Evolutionary conservation across 1,284 basidiomycete species (phyloP).

Genomic region (Ganoderma sinense): DNA sequence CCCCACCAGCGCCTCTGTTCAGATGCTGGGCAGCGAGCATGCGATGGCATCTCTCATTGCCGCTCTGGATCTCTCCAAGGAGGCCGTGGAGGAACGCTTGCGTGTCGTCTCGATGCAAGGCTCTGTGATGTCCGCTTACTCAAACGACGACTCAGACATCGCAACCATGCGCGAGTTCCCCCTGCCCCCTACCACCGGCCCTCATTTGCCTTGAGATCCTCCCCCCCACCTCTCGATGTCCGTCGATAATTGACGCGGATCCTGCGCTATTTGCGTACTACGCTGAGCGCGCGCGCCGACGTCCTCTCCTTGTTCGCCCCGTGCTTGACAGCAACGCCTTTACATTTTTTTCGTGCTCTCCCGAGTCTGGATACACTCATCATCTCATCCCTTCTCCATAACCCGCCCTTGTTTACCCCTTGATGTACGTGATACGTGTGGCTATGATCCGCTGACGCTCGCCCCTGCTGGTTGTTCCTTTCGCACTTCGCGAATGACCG

Average conservation of each 20-base stretch:
- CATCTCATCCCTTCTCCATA: constrained; percentile 7
- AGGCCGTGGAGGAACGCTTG: constrained; percentile 51
- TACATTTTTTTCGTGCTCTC: constrained; percentile 13
- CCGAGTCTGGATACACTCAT: constrained; percentile 31
- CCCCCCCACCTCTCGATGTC: neutral
- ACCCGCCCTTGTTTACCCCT: neutral
- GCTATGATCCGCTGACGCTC: constrained; percentile 22
- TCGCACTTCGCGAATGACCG: constrained; percentile 6
- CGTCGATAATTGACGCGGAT: constrained; percentile 10
- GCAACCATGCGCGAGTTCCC: constrained; percentile 38
- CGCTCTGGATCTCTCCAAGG: constrained; percentile 58
- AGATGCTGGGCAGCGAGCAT: constrained; percentile 46
- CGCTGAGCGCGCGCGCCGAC: constrained; percentile 33
- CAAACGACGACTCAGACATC: constrained; percentile 35
- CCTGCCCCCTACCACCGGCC: constrained; percentile 26
- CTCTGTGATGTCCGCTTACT: constrained; percentile 37
- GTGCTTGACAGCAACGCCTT: constrained; percentile 26
- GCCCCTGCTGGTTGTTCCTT: constrained; percentile 15
- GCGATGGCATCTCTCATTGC: constrained; percentile 70
- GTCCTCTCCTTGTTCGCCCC: constrained; percentile 27
- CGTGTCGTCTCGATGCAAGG: constrained; percentile 44
- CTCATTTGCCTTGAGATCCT: constrained; percentile 17
- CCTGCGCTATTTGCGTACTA: neutral
- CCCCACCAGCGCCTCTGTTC: constrained; percentile 32
- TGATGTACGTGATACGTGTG: constrained; percentile 30